phyloP scores from a whole-genome alignment of 139 green algal species.

The Eudorina sp. region DNA sequence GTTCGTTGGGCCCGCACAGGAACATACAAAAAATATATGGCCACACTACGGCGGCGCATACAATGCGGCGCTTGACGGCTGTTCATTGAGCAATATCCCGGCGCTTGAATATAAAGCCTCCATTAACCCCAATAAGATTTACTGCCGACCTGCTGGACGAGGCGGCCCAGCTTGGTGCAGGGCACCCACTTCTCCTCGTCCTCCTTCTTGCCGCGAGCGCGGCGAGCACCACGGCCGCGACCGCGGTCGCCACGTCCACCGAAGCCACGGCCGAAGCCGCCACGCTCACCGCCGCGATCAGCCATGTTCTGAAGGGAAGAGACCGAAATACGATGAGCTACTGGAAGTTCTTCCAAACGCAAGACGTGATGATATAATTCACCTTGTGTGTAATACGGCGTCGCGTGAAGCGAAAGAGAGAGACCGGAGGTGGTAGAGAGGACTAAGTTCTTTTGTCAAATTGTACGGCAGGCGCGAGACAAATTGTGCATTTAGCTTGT shows the following conservation, averaged over 20 bases:
- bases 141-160: slow-evolving; percentile 92
- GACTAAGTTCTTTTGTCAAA: slow-evolving; percentile 6
- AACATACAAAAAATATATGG: neutral
- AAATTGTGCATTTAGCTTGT: too few relatives aligned
- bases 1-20: too few relatives aligned
- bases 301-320: slow-evolving; percentile 54
- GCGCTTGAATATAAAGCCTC: neutral
- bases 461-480: too few relatives aligned
- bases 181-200: slow-evolving; percentile 98
- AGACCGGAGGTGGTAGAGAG: neutral
- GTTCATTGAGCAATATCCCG: neutral
- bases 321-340: neutral
- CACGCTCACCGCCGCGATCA: slow-evolving; percentile 75
- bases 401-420: slow-evolving; percentile 41
- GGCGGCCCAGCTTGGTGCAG: slow-evolving; percentile 97
- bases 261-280: slow-evolving; percentile 94
- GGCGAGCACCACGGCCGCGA: slow-evolving; percentile 74
- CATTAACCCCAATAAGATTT: neutral
- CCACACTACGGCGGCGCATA: slow-evolving; percentile 3
- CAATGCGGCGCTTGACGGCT: slow-evolving; percentile 1
- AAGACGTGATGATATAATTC: neutral
- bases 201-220: slow-evolving; percentile 83
- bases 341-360: neutral
- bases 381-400: slow-evolving; percentile 19
- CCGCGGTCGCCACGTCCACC: slow-evolving; percentile 82